phyloP scores from a whole-genome alignment of 2,329 filamentous ascomycete genomes.

The Cordyceps militaris region DNA sequence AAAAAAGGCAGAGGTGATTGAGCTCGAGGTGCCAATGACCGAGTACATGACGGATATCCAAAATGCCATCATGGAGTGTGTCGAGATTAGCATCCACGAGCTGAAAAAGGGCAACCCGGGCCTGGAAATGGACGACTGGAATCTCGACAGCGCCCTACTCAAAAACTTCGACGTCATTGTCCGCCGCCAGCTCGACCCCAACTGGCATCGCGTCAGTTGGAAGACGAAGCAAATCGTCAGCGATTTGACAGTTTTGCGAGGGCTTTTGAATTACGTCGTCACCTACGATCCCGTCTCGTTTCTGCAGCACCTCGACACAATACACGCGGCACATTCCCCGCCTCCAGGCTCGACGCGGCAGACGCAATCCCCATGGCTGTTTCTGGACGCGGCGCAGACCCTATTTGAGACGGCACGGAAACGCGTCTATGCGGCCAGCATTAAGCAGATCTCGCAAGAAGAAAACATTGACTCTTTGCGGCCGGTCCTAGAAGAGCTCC shows the following conservation, averaged over 20 bases:
- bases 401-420: slow-evolving; percentile 87
- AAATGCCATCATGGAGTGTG: slow-evolving; percentile 89
- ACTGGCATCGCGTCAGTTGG: slow-evolving; percentile 95
- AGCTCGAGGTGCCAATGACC: slow-evolving; percentile 93
- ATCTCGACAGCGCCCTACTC: slow-evolving; percentile 83
- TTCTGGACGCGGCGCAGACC: slow-evolving; percentile 87
- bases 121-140: slow-evolving; percentile 96
- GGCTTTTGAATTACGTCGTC: slow-evolving; percentile 74
- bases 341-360: slow-evolving; percentile 80
- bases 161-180: slow-evolving; percentile 88
- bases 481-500: slow-evolving; percentile 85
- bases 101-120: slow-evolving; percentile 85
- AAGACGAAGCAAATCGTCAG: slow-evolving; percentile 92
- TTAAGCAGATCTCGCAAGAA: slow-evolving; percentile 43
- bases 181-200: slow-evolving; percentile 82
- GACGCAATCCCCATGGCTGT: slow-evolving; percentile 91
- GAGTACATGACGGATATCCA: slow-evolving; percentile 91
- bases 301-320: slow-evolving; percentile 87
- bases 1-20: slow-evolving; percentile 93
- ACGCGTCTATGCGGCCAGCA: slow-evolving; percentile 71
- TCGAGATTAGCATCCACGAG: slow-evolving; percentile 89
- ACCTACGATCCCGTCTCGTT: slow-evolving; percentile 88
- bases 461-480: slow-evolving; percentile 54
- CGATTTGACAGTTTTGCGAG: slow-evolving; percentile 76
- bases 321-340: slow-evolving; percentile 83